These are phyloP conservation scores for Phytophthora idaei DNA, from an alignment of 352 stramenopile genomes.

Conservation along the genomic window DNA sequence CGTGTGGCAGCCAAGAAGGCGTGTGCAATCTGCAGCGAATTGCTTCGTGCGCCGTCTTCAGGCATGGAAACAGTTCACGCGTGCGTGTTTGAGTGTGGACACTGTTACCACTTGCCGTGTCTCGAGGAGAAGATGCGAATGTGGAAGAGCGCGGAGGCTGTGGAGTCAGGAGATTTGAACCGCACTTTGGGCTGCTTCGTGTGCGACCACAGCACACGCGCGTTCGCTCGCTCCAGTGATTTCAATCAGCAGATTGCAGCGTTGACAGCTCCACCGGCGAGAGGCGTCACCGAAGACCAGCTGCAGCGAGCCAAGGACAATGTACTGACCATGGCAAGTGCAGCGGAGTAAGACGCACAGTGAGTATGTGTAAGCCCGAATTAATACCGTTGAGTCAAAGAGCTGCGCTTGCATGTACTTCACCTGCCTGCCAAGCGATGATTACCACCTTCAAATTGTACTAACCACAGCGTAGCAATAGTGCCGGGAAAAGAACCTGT, in stretches of 20 bases:
- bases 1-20: conserved; percentile 61
- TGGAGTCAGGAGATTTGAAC: conserved; percentile 51
- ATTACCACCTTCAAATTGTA: not conserved
- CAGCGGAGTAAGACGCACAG: conserved; percentile 15
- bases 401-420: too few species aligned
- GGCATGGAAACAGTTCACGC: conserved; percentile 62
- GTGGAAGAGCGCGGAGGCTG: conserved; percentile 74
- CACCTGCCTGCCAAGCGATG: too few species aligned
- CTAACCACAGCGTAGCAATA: not conserved
- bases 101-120: conserved; percentile 82
- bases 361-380: not conserved
- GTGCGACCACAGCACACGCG: conserved; percentile 79
- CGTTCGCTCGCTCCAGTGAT: conserved; percentile 49
- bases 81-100: conserved; percentile 85
- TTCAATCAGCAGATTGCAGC: conserved; percentile 50
- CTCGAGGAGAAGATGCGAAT: conserved; percentile 88
- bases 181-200: conserved; percentile 78
- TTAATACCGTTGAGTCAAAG: not conserved
- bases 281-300: conserved; percentile 72
- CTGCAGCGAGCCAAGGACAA: conserved; percentile 79
- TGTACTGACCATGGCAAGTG: conserved; percentile 34
- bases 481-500: not conserved
- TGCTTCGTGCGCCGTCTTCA: conserved; percentile 53
- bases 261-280: conserved; percentile 36
- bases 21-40: conserved; percentile 71